Conservation (phyloP, 805 yeast species). For the Scheffersomyces spartinae region DNA sequence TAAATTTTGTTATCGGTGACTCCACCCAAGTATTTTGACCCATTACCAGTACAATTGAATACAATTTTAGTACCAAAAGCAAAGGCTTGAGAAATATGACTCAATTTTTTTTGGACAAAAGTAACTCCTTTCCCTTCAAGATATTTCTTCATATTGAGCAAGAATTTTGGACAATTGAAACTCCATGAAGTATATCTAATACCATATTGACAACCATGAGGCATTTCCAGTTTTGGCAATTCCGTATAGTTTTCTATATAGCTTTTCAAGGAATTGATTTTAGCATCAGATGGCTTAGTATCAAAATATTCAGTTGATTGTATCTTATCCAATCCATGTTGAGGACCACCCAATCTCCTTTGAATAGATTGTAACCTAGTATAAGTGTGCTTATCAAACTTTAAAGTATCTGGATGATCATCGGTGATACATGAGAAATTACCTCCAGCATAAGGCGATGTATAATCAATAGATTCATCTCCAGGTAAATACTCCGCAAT, state of each 20-base stretch:
- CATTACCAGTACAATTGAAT: slow-evolving; percentile 71
- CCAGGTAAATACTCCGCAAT: slow-evolving; percentile 67
- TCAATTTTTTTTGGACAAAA: slow-evolving; percentile 34
- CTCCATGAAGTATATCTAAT: slow-evolving; percentile 50
- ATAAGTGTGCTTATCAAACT: slow-evolving; percentile 49
- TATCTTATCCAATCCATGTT: slow-evolving; percentile 41
- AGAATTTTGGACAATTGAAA: slow-evolving; percentile 59
- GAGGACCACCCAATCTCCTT: slow-evolving; percentile 35
- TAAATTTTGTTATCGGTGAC: slow-evolving; percentile 49
- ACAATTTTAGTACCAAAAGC: slow-evolving; percentile 29
- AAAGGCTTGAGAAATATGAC: slow-evolving; percentile 49
- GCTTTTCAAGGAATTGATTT: slow-evolving; percentile 33
- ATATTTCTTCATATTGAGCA: slow-evolving; percentile 34
- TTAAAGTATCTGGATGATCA: slow-evolving; percentile 36
- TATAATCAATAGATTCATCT: slow-evolving; percentile 59
- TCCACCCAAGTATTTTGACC: slow-evolving; percentile 54
- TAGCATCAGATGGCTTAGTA: slow-evolving; percentile 29
- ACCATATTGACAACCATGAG: slow-evolving; percentile 45
- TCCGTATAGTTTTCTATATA: slow-evolving; percentile 38
- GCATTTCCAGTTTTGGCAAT: slow-evolving; percentile 28
- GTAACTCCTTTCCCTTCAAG: slow-evolving; percentile 38
- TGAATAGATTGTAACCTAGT: slow-evolving; percentile 33
- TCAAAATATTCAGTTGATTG: slow-evolving; percentile 57
- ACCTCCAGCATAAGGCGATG: slow-evolving; percentile 74
- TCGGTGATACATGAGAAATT: slow-evolving; percentile 53